phyloP scores from a whole-genome alignment of 2,329 filamentous ascomycete genomes.

The Botrytis fabae region DNA sequence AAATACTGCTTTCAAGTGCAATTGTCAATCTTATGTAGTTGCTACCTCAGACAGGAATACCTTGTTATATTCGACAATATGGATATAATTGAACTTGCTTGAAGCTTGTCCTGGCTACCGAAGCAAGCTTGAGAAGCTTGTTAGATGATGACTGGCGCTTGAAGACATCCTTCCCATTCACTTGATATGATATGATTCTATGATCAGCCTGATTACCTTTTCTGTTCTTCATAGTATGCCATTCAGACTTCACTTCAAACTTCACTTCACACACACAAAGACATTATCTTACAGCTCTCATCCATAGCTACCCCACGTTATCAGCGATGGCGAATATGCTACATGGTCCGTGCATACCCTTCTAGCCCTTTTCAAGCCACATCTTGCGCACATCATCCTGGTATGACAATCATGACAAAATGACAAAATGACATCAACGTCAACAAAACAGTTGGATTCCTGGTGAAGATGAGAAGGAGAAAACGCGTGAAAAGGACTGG shows the following conservation, averaged over 20 bases:
- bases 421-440: conserved; percentile 16
- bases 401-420: neutral
- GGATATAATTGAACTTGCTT: neutral
- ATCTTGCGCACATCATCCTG: neutral
- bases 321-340: neutral
- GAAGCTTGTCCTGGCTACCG: too few relatives aligned
- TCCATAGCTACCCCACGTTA: conserved; percentile 10
- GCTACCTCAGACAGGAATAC: neutral
- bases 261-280: neutral
- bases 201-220: too few relatives aligned
- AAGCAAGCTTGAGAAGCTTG: neutral
- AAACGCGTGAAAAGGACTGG: neutral
- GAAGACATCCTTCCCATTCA: neutral
- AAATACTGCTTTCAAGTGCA: neutral
- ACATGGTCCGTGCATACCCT: neutral
- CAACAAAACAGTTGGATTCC: conserved; percentile 2
- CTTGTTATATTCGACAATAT: neutral
- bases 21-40: neutral
- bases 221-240: neutral
- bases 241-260: neutral
- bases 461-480: neutral
- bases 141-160: neutral
- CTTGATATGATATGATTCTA: neutral
- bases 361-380: conserved; percentile 1
- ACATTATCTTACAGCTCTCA: conserved; percentile 3